These are phyloP conservation scores for Phaeophleospora eucalypticola DNA, from an alignment of 2,329 filamentous ascomycete genomes.

Conservation along the genomic window DNA sequence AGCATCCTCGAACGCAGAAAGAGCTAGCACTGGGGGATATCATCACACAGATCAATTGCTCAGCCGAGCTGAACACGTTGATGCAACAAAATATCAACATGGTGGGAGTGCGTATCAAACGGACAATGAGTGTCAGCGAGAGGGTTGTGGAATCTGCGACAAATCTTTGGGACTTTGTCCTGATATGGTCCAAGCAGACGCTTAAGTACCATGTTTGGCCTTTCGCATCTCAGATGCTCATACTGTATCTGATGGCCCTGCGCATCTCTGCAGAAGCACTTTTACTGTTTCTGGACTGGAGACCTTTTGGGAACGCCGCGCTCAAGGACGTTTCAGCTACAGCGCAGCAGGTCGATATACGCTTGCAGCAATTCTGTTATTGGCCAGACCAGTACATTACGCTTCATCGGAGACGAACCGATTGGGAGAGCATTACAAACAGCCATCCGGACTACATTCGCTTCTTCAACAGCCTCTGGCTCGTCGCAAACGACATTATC, in stretches of 20 bases:
- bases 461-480: constrained; percentile 98
- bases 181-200: constrained; percentile 65
- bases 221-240: constrained; percentile 64
- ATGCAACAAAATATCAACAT: constrained; percentile 84
- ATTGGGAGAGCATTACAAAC: constrained; percentile 93
- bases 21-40: constrained; percentile 77
- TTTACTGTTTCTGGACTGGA: constrained; percentile 78
- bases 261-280: constrained; percentile 76
- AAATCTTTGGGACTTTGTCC: constrained; percentile 72
- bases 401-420: constrained; percentile 78
- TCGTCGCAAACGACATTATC: constrained; percentile 97
- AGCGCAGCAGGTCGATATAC: constrained; percentile 94
- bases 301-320: constrained; percentile 70
- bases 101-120: constrained; percentile 74
- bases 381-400: constrained; percentile 97
- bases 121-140: constrained; percentile 88
- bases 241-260: constrained; percentile 74
- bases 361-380: constrained; percentile 96
- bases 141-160: constrained; percentile 89
- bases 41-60: constrained; percentile 93
- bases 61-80: constrained; percentile 79
- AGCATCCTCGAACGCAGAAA: constrained; percentile 71
- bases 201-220: constrained; percentile 75
- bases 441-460: constrained; percentile 97
- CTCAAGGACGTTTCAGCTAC: constrained; percentile 95